phyloP scores from a whole-genome alignment of 2,329 filamentous ascomycete species.

The Colletotrichum sp. region DNA sequence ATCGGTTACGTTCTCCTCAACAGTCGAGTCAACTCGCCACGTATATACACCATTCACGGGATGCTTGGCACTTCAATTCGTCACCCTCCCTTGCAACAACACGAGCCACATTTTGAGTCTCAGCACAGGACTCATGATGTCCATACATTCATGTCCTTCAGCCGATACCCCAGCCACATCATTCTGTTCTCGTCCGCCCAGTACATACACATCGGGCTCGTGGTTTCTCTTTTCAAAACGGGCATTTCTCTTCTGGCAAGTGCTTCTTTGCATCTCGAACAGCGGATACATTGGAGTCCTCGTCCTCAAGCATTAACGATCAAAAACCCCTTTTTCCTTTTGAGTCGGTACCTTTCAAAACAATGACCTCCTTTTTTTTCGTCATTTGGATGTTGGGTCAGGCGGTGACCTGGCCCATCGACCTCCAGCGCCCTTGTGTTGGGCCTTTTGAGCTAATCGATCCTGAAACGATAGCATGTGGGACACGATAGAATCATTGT shows the following conservation, averaged over 20 bases:
- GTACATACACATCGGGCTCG: constrained; percentile 20
- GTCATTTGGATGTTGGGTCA: not conserved
- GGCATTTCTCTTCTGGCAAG: constrained; percentile 11
- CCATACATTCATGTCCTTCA: constrained; percentile 12
- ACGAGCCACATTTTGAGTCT: constrained; percentile 18
- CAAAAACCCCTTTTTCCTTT: not conserved
- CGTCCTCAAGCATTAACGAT: not conserved
- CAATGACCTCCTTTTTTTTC: not conserved
- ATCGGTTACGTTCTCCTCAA: not conserved
- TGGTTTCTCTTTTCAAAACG: constrained; percentile 2
- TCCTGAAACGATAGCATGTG: constrained; percentile 7
- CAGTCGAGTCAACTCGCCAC: constrained; percentile 13
- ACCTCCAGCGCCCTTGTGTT: not conserved
- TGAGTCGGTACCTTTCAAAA: not conserved
- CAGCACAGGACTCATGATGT: constrained; percentile 17
- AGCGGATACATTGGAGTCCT: constrained; percentile 7
- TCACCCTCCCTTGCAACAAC: constrained; percentile 12
- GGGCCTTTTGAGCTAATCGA: not conserved
- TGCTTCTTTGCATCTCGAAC: constrained; percentile 12
- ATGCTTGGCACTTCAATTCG: constrained; percentile 19
- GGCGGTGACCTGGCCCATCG: not conserved
- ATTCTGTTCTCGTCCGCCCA: constrained; percentile 16
- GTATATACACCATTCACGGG: constrained; percentile 10
- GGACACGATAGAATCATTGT: constrained; percentile 8
- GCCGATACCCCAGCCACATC: constrained; percentile 16